phyloP scores from a whole-genome alignment of 2,329 filamentous ascomycete genomes.

The Ophiostoma sp. region DNA sequence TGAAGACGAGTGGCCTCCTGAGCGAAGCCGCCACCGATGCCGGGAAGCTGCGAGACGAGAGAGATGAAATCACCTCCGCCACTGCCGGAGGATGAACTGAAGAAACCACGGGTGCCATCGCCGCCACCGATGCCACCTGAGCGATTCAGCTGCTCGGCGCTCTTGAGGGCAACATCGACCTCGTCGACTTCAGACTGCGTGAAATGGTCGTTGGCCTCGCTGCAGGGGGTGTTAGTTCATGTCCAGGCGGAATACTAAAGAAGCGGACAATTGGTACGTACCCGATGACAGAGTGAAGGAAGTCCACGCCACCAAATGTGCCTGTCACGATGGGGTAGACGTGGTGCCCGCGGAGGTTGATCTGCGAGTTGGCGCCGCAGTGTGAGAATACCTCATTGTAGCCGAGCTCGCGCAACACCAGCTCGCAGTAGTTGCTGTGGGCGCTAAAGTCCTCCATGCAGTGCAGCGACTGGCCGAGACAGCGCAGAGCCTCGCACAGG shows the following conservation, averaged over 20 bases:
- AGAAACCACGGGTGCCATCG: conserved; percentile 33
- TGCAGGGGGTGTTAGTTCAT: conserved; percentile 16
- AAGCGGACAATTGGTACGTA: conserved; percentile 19
- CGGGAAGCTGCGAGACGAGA: conserved; percentile 70
- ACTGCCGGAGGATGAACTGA: conserved; percentile 34
- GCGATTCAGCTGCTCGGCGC: conserved; percentile 51
- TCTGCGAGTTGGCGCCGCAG: conserved; percentile 60
- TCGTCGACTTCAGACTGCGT: conserved; percentile 80
- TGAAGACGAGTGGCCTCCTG: conserved; percentile 60
- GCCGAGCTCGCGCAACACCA: conserved; percentile 68
- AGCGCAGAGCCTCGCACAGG: conserved; percentile 72
- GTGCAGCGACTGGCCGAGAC: conserved; percentile 69
- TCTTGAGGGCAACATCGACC: conserved; percentile 67
- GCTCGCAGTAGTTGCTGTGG: conserved; percentile 78
- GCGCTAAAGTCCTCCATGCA: conserved; percentile 75
- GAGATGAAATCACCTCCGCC: conserved; percentile 58
- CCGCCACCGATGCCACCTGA: conserved; percentile 28
- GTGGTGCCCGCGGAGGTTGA: conserved; percentile 59
- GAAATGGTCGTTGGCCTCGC: conserved; percentile 74
- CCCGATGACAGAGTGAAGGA: conserved; percentile 68
- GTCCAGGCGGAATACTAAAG: not conserved
- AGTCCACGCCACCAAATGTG: conserved; percentile 75
- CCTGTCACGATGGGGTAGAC: conserved; percentile 70
- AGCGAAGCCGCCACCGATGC: conserved; percentile 59
- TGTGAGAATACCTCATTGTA: conserved; percentile 66